Evolutionary conservation across 805 yeast species (phyloP).

Genomic region (Ogataea wickerhamii): DNA sequence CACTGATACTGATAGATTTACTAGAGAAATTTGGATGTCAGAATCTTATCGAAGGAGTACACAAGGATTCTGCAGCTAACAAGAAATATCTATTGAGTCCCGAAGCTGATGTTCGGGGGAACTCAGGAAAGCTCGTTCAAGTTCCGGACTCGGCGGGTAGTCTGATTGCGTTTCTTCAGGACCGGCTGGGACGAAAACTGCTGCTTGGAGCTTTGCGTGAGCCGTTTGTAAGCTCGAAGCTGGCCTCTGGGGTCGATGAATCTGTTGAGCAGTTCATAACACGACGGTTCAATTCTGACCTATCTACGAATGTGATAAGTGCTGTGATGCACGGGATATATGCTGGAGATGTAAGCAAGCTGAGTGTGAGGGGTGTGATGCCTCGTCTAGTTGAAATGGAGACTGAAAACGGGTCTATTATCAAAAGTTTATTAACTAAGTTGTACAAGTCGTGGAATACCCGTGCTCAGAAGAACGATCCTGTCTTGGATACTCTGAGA

Average conservation of each 20-base stretch:
- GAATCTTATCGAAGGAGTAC: conserved; percentile 57
- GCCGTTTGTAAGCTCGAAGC: conserved; percentile 38
- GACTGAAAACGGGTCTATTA: conserved; percentile 52
- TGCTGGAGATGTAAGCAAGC: conserved; percentile 70
- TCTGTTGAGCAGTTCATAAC: conserved; percentile 61
- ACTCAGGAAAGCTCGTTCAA: conserved; percentile 44
- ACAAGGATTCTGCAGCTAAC: conserved; percentile 58
- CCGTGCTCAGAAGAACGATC: conserved; percentile 3
- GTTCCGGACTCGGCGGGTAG: conserved; percentile 43
- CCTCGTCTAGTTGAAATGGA: conserved; percentile 58
- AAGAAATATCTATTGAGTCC: conserved; percentile 58
- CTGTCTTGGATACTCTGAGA: conserved; percentile 27
- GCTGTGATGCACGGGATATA: conserved; percentile 88
- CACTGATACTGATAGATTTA: conserved; percentile 62
- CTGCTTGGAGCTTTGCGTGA: conserved; percentile 47
- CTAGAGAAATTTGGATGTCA: conserved; percentile 45
- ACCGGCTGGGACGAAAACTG: conserved; percentile 30
- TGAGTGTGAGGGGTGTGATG: conserved; percentile 64
- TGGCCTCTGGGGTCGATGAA: conserved; percentile 50
- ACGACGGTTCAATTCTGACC: conserved; percentile 63
- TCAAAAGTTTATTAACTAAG: conserved; percentile 42
- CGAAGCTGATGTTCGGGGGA: conserved; percentile 18
- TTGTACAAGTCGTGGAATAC: conserved; percentile 23
- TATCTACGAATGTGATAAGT: conserved; percentile 60
- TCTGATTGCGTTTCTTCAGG: conserved; percentile 29